Evolutionary conservation across 140 eudicot genomes (phyloP), one percentile per base, ranked within the genome.

Genomic region (Bidens hawaiensis): DNA sequence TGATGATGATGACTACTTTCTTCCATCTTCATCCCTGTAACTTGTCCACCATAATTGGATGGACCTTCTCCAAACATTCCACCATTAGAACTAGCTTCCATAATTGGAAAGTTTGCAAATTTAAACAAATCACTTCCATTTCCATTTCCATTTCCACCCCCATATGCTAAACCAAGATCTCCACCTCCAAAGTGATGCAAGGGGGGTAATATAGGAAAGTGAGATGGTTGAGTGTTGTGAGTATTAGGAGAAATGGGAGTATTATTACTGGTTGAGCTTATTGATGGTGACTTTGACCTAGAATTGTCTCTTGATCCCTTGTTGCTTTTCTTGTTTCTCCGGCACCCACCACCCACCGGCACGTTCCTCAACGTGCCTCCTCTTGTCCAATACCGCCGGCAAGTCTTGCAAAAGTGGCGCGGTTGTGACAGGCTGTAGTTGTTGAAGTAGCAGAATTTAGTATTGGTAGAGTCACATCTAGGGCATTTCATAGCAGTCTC

Each of bases 361-460:
- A 85, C 91, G 49, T 67, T 80, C 36, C 91, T 74, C 21, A 84
- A 75, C 59, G 91, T 84, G 5, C 91, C 91, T 0, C 94, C 94
- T 47, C 86, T 38, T 6, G 94, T 85, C 94, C 94, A 85, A 45
- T 85, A 85, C 19, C 94, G 64, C 5, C 89, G 83, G 50, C 94
- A 85, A 8, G 86, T 77, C 77, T 85, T 85, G 77, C 94, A 85
- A 56, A 81, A 85, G 81, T 85, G 94, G 6, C 94, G 77, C 0
- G 94, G 94, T 71, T 85, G 94, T 16, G 81, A 45, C 8, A 85
- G 84, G 63, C 79, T 82, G 74, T 85, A 85, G 75, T 85, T 85
- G 71, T 85, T 85, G 82, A 78, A 85, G 83, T 85, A 85, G 67
- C 94, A 85, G 56, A 85, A 85, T 74, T 85, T 85, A 1, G 94